Conservation (phyloP, 345 rosid species). For the Barbarea vulgaris region DNA sequence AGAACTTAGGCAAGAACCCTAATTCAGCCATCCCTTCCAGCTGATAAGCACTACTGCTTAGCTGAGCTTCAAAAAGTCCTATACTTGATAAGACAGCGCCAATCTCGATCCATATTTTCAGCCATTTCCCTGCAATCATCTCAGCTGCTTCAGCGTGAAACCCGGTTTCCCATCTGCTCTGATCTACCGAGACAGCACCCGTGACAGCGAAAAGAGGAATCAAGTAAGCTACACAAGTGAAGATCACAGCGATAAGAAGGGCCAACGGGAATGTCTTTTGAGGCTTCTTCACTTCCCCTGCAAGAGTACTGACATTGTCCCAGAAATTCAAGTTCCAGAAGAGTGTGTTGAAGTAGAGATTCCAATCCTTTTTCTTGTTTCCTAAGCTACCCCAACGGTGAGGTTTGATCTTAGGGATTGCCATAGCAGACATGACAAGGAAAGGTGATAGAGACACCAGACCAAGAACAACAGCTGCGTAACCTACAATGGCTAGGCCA, state of each 20-base stretch:
- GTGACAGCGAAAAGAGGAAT: constrained; percentile 78
- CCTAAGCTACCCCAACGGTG: constrained; percentile 76
- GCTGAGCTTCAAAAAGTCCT: constrained; percentile 81
- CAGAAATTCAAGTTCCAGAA: constrained; percentile 95
- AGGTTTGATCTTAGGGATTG: constrained; percentile 72
- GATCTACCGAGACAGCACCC: constrained; percentile 68
- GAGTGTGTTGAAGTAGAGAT: constrained; percentile 77
- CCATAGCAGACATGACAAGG: constrained; percentile 59
- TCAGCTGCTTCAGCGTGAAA: constrained; percentile 76
- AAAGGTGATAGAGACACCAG: constrained; percentile 76
- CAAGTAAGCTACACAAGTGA: constrained; percentile 81
- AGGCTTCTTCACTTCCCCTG: constrained; percentile 80
- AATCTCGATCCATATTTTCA: constrained; percentile 69
- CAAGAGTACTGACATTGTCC: constrained; percentile 88
- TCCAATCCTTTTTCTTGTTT: constrained; percentile 69
- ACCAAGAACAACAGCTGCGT: constrained; percentile 66
- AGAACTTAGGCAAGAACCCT: constrained; percentile 59
- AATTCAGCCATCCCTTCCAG: constrained; percentile 78
- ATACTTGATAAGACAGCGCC: constrained; percentile 72
- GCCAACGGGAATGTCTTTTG: constrained; percentile 72
- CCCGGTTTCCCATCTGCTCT: constrained; percentile 64
- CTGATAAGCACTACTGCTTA: constrained; percentile 78
- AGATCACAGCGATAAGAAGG: constrained; percentile 60
- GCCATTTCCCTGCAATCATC: constrained; percentile 79
- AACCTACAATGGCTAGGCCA: constrained; percentile 75